Percentiles rank a stretch among this genome's conserved stretches.
Evolutionary conservation across 106 monocot species (phyloP).

Genomic region (Phalaenopsis aphrodite): DNA sequence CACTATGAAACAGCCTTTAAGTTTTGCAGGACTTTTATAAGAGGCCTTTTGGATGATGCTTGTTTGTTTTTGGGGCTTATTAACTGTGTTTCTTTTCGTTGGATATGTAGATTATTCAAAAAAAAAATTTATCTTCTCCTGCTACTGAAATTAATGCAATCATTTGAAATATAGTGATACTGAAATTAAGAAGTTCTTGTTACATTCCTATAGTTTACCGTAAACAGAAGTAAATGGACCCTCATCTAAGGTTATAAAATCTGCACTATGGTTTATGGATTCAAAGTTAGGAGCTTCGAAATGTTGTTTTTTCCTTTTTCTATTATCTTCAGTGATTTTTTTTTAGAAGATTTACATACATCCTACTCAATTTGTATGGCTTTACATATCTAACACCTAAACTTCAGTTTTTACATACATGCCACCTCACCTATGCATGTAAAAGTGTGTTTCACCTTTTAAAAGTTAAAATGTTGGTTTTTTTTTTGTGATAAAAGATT

Average conservation of each 20-base stretch:
- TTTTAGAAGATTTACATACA: not conserved
- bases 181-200: not conserved
- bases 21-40: not conserved
- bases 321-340: not conserved
- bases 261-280: not conserved
- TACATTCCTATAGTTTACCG: not conserved
- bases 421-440: too few relatives aligned
- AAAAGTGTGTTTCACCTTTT: too few relatives aligned
- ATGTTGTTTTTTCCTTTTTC: not conserved
- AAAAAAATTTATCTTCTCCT: not conserved
- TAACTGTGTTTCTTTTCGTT: not conserved
- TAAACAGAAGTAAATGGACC: not conserved
- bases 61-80: not conserved
- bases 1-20: too few relatives aligned
- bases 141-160: not conserved
- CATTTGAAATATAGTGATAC: not conserved
- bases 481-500: too few relatives aligned
- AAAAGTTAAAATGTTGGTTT: too few relatives aligned
- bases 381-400: too few relatives aligned
- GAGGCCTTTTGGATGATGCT: not conserved
- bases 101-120: not conserved
- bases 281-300: not conserved
- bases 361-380: too few relatives aligned
- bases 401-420: too few relatives aligned
- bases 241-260: not conserved